Conservation (phyloP, 768 basidiomycete genomes). For the Thelephora ganbajun region DNA sequence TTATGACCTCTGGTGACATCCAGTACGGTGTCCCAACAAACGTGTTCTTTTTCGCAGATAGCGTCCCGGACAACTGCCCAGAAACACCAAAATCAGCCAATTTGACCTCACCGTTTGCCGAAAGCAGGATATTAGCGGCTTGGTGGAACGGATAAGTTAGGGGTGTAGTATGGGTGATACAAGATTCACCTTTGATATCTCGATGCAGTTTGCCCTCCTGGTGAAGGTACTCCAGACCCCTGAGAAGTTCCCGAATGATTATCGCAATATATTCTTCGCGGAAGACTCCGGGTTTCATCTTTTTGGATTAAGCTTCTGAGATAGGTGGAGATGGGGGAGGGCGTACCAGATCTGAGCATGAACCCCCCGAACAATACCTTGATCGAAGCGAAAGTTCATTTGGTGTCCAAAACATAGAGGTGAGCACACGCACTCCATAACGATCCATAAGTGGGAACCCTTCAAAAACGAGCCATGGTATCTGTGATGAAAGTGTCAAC, state of each 20-base stretch:
- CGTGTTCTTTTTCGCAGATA: slow-evolving; percentile 94
- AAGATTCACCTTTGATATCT: slow-evolving; percentile 84
- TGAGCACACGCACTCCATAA: slow-evolving; percentile 67
- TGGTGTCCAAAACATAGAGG: not conserved
- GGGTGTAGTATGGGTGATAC: not conserved
- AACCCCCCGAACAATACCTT: slow-evolving; percentile 95
- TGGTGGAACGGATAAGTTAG: not conserved
- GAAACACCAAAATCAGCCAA: slow-evolving; percentile 98
- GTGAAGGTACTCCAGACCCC: slow-evolving; percentile 91
- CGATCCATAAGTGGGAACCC: slow-evolving; percentile 95
- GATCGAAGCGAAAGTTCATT: slow-evolving; percentile 1
- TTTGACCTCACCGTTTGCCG: slow-evolving; percentile 90
- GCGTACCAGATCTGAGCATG: slow-evolving; percentile 88
- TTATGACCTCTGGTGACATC: slow-evolving; percentile 99
- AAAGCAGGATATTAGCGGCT: slow-evolving; percentile 93
- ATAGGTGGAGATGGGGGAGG: not conserved
- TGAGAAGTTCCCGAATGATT: slow-evolving; percentile 81
- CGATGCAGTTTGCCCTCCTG: slow-evolving; percentile 93
- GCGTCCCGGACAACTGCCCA: slow-evolving; percentile 86
- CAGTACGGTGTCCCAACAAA: slow-evolving; percentile 98
- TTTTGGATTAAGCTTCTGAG: slow-evolving; percentile 1
- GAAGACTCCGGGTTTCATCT: slow-evolving; percentile 99
- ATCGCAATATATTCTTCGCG: slow-evolving; percentile 98
- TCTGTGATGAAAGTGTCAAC: slow-evolving; percentile 23
- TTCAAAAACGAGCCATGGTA: slow-evolving; percentile 96